Conservation (phyloP, 2,329 filamentous ascomycete genomes). For the Sporothrix variecibatus region DNA sequence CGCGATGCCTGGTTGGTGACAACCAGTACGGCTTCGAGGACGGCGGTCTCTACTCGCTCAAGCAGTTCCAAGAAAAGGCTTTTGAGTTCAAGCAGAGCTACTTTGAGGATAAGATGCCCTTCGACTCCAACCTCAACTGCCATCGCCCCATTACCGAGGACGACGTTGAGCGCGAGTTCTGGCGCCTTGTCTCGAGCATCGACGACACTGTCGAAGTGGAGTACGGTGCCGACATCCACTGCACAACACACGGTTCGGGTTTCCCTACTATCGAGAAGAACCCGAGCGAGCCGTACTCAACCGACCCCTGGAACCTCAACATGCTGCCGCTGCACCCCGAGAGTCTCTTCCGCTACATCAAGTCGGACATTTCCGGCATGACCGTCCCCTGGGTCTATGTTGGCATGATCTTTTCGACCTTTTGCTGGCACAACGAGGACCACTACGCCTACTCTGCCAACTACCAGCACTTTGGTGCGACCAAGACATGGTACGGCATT, state of each 20-base stretch:
- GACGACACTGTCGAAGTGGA: slow-evolving; percentile 97
- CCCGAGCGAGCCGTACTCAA: slow-evolving; percentile 81
- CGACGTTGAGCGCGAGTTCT: slow-evolving; percentile 95
- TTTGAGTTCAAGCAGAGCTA: slow-evolving; percentile 93
- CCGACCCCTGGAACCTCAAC: slow-evolving; percentile 94
- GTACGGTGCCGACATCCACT: slow-evolving; percentile 97
- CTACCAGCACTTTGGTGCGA: slow-evolving; percentile 96
- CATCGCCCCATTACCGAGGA: slow-evolving; percentile 85
- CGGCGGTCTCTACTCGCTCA: slow-evolving; percentile 90
- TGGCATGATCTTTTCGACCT: slow-evolving; percentile 98
- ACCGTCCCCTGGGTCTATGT: slow-evolving; percentile 99
- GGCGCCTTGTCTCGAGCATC: slow-evolving; percentile 88
- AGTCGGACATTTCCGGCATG: slow-evolving; percentile 98
- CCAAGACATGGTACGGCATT: slow-evolving; percentile 99
- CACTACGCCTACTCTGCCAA: slow-evolving; percentile 98
- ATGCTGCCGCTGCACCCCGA: slow-evolving; percentile 87
- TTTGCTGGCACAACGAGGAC: slow-evolving; percentile 99
- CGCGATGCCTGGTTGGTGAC: slow-evolving; percentile 90
- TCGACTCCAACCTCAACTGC: slow-evolving; percentile 79
- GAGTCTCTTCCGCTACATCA: slow-evolving; percentile 94
- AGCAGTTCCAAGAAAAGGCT: slow-evolving; percentile 94
- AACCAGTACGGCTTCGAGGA: slow-evolving; percentile 98
- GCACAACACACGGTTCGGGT: slow-evolving; percentile 93
- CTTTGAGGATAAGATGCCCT: slow-evolving; percentile 87
- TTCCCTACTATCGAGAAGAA: slow-evolving; percentile 94